A percentile compares a stretch with the other conserved stretches of the same genome.
These are phyloP conservation scores for Pythium guiyangense DNA, from an alignment of 352 stramenopile genomes.

Conservation along the genomic window DNA sequence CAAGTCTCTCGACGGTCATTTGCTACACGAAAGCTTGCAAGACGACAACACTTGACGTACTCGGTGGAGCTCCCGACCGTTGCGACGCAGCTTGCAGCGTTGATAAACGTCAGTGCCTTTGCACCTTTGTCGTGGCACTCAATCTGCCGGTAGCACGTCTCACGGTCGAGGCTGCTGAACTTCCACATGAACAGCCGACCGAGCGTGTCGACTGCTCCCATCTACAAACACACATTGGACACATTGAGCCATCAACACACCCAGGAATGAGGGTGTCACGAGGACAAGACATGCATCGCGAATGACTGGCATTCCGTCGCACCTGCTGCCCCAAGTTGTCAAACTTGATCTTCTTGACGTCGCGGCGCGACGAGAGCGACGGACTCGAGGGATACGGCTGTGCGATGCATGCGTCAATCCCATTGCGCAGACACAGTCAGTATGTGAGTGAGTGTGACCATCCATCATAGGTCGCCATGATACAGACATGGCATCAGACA, in stretches of 20 bases:
- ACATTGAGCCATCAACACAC: slow-evolving; percentile 3
- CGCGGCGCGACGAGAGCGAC: slow-evolving; percentile 44
- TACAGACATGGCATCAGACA: slow-evolving; percentile 2
- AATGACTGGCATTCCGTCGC: background rate
- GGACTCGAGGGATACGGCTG: slow-evolving; percentile 62
- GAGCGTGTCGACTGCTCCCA: slow-evolving; percentile 69
- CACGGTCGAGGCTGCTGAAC: slow-evolving; percentile 65
- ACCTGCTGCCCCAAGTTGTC: slow-evolving; percentile 79
- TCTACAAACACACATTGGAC: slow-evolving; percentile 27
- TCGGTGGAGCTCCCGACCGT: slow-evolving; percentile 72
- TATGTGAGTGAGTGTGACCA: too few relatives aligned
- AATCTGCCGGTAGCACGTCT: slow-evolving; percentile 62
- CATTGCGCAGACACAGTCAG: too few relatives aligned
- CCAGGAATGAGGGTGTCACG: background rate
- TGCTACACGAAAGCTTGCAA: too few relatives aligned
- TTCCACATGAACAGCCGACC: slow-evolving; percentile 81
- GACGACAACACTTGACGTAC: slow-evolving; percentile 28
- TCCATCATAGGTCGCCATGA: too few relatives aligned
- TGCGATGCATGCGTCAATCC: background rate
- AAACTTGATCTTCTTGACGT: slow-evolving; percentile 78
- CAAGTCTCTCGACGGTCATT: too few relatives aligned
- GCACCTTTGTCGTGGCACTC: slow-evolving; percentile 84
- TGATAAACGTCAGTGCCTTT: slow-evolving; percentile 72
- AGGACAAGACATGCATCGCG: background rate
- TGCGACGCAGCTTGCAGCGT: slow-evolving; percentile 73